phyloP scores from a whole-genome alignment of 345 rosid genomes.

The Passiflora organensis region DNA sequence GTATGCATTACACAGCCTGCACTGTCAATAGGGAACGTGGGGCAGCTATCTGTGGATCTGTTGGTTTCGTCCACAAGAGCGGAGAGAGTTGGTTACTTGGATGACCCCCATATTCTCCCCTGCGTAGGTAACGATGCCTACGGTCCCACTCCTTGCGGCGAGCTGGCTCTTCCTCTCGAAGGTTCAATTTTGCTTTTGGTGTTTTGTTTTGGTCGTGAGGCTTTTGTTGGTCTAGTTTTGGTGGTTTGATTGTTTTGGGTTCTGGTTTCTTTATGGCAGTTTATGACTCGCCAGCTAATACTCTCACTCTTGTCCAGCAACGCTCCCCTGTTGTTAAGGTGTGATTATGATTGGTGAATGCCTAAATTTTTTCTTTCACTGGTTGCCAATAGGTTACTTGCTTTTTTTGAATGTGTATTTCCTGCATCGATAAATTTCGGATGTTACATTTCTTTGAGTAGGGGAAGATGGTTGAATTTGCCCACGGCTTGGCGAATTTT shows the following conservation, averaged over 20 bases:
- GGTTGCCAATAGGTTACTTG: neutral
- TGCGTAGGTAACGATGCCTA: constrained; percentile 89
- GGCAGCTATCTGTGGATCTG: constrained; percentile 83
- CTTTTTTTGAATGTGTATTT: constrained; percentile 4
- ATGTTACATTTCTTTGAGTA: constrained; percentile 24
- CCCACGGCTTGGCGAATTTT: constrained; percentile 71
- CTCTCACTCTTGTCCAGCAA: constrained; percentile 57
- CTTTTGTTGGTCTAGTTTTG: neutral
- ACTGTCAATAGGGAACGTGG: constrained; percentile 84
- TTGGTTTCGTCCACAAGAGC: constrained; percentile 68
- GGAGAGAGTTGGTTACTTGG: constrained; percentile 67
- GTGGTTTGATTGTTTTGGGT: neutral
- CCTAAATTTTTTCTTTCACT: neutral
- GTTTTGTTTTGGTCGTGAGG: neutral
- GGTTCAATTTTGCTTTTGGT: constrained; percentile 27
- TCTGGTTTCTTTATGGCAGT: constrained; percentile 30
- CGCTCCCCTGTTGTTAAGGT: constrained; percentile 82
- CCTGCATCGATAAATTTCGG: too few relatives aligned
- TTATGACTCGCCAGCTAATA: constrained; percentile 48
- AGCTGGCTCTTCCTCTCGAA: constrained; percentile 79
- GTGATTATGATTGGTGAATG: neutral
- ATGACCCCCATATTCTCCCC: constrained; percentile 70
- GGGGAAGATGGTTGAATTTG: constrained; percentile 83
- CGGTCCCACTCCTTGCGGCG: constrained; percentile 61
- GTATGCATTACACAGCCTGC: constrained; percentile 51